phyloP scores from a whole-genome alignment of 345 rosid species.

The Alliaria petiolata region DNA sequence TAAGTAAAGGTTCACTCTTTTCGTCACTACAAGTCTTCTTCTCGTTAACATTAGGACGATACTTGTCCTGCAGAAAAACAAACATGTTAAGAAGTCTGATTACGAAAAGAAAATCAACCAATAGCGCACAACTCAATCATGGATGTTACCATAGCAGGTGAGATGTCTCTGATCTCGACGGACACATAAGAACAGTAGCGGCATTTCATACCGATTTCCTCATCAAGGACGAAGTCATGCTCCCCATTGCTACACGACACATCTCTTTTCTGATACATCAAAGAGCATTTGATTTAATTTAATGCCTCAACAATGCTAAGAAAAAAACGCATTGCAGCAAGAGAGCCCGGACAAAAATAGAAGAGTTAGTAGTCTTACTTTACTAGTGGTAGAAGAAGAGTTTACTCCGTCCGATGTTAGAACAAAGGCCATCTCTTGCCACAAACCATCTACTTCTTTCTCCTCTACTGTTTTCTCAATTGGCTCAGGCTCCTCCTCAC shows the following conservation, averaged over 20 bases:
- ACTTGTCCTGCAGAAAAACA: slow-evolving; percentile 23
- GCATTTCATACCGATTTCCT: slow-evolving; percentile 55
- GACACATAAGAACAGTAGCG: slow-evolving; percentile 37
- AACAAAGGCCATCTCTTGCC: slow-evolving; percentile 54
- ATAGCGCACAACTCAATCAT: background rate
- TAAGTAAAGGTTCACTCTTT: slow-evolving; percentile 15
- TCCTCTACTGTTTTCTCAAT: slow-evolving; percentile 47
- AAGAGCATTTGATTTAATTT: slow-evolving; percentile 5
- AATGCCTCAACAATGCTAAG: background rate
- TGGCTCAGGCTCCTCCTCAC: slow-evolving; percentile 31
- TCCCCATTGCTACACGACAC: slow-evolving; percentile 38
- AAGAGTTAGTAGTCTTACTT: slow-evolving; percentile 31
- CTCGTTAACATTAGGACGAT: slow-evolving; percentile 25
- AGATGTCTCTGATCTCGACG: slow-evolving; percentile 41
- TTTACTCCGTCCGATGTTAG: slow-evolving; percentile 26
- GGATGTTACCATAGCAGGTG: slow-evolving; percentile 45
- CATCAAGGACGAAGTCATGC: slow-evolving; percentile 46
- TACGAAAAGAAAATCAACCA: background rate
- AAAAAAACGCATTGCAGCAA: background rate
- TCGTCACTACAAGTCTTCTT: slow-evolving; percentile 18
- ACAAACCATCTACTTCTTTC: slow-evolving; percentile 42
- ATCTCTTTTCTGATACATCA: slow-evolving; percentile 23
- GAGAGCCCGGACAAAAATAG: background rate
- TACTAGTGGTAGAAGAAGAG: slow-evolving; percentile 7
- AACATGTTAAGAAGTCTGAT: slow-evolving; percentile 1